phyloP scores from a whole-genome alignment of 2,329 filamentous ascomycete species.

The Xylaria sp. region DNA sequence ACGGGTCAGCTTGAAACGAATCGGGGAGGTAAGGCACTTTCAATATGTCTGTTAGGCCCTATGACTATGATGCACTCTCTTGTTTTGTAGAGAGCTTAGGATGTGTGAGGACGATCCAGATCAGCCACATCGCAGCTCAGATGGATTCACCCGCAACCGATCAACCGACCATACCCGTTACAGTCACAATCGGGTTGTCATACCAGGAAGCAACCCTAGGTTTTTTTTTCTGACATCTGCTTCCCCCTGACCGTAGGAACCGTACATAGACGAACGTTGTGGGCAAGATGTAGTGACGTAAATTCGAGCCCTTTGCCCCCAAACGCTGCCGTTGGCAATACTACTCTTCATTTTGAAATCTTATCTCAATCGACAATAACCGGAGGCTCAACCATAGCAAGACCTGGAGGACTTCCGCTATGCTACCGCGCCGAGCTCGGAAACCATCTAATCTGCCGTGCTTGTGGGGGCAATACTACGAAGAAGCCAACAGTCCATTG shows the following conservation, averaged over 20 bases:
- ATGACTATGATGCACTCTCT: conserved; percentile 8
- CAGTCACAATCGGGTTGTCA: conserved; percentile 19
- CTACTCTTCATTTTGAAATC: conserved; percentile 8
- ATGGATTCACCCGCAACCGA: conserved; percentile 17
- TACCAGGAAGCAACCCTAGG: conserved; percentile 7
- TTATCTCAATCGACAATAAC: conserved; percentile 2
- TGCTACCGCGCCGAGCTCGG: conserved; percentile 15
- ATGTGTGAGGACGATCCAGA: conserved; percentile 11
- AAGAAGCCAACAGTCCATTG: conserved; percentile 1
- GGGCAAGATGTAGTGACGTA: conserved; percentile 9
- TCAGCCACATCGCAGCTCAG: conserved; percentile 21
- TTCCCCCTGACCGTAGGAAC: conserved; percentile 10
- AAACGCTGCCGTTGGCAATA: conserved; percentile 5
- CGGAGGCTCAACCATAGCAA: conserved; percentile 5
- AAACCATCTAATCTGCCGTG: conserved; percentile 14
- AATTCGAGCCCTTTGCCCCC: conserved; percentile 12
- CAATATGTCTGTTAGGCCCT: conserved; percentile 12
- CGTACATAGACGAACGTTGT: conserved; percentile 21
- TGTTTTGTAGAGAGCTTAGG: conserved; percentile 18
- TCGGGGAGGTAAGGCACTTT: conserved; percentile 18
- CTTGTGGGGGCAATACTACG: conserved; percentile 19
- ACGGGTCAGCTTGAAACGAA: conserved; percentile 32
- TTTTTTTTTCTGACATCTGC: conserved; percentile 12
- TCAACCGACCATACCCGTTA: conserved; percentile 1
- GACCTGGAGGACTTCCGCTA: conserved; percentile 1